A percentile compares a stretch with the other conserved stretches of the same genome.
phyloP scores from a whole-genome alignment of 2,329 filamentous ascomycete genomes.

The Zymoseptoria crescenta region DNA sequence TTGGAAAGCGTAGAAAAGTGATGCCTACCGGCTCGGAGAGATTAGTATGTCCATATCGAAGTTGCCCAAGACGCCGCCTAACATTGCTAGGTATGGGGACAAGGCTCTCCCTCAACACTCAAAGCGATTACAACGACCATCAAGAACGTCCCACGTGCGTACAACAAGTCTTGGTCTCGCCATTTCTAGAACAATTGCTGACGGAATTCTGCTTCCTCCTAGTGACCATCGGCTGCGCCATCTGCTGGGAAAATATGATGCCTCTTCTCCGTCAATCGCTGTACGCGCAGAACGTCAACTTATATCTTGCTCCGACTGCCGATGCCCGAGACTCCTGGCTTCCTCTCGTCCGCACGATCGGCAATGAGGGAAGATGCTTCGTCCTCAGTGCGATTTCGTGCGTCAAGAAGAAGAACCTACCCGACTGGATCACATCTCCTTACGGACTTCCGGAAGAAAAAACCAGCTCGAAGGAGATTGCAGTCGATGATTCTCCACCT shows the following conservation, averaged over 20 bases:
- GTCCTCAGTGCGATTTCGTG: slow-evolving; percentile 84
- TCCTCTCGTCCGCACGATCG: slow-evolving; percentile 72
- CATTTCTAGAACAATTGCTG: background rate
- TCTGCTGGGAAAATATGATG: slow-evolving; percentile 98
- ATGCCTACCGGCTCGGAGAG: slow-evolving; percentile 84
- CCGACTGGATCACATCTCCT: slow-evolving; percentile 45
- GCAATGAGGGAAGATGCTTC: slow-evolving; percentile 73
- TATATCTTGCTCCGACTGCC: slow-evolving; percentile 85
- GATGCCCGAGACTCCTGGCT: slow-evolving; percentile 79
- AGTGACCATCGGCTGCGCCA: slow-evolving; percentile 73
- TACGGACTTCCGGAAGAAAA: slow-evolving; percentile 7
- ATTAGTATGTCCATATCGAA: background rate
- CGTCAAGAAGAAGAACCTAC: slow-evolving; percentile 51
- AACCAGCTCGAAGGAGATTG: background rate
- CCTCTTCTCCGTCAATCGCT: slow-evolving; percentile 74
- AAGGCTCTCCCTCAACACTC: slow-evolving; percentile 71
- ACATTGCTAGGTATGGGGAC: slow-evolving; percentile 60
- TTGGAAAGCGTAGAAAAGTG: slow-evolving; percentile 86
- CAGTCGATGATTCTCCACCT: background rate
- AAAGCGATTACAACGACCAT: slow-evolving; percentile 72
- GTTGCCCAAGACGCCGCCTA: background rate
- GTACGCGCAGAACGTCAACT: slow-evolving; percentile 83
- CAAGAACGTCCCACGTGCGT: slow-evolving; percentile 54
- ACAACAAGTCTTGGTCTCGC: background rate
- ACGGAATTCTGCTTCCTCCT: background rate